A percentile compares a stretch with the other conserved stretches of the same genome.
Conservation (phyloP, 225 moss, liverwort and hornwort genomes). For the Neckera pumila region DNA sequence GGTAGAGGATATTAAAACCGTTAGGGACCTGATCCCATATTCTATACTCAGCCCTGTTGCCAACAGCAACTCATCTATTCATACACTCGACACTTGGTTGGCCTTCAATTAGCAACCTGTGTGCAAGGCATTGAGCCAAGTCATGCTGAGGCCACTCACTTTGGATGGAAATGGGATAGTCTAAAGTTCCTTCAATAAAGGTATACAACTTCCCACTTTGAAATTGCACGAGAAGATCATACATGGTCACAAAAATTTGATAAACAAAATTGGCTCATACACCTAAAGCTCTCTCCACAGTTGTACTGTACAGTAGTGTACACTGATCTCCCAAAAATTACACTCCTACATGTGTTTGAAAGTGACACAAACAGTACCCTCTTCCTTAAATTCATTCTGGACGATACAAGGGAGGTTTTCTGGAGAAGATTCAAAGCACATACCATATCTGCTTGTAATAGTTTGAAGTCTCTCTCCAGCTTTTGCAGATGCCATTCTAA, state of each 20-base stretch:
- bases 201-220: neutral
- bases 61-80: neutral
- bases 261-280: neutral
- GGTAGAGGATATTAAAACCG: neutral
- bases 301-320: no score
- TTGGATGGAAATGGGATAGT: neutral
- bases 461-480: slow-evolving; percentile 53
- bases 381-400: neutral
- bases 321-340: neutral
- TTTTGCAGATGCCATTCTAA: slow-evolving; percentile 60
- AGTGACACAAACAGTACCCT: neutral
- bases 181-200: neutral
- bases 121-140: neutral
- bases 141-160: neutral
- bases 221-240: neutral
- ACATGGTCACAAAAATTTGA: neutral
- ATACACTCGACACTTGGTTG: neutral
- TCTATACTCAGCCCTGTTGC: neutral
- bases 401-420: neutral
- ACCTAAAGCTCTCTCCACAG: neutral
- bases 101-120: neutral
- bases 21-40: neutral
- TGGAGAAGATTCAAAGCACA: neutral
- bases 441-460: slow-evolving; percentile 62
- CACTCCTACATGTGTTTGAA: neutral